Percentiles rank a stretch among this genome's conserved stretches.
These are phyloP conservation scores for Hyphopichia khmerensis DNA, from an alignment of 1,139 yeast genomes.

Conservation along the genomic window DNA sequence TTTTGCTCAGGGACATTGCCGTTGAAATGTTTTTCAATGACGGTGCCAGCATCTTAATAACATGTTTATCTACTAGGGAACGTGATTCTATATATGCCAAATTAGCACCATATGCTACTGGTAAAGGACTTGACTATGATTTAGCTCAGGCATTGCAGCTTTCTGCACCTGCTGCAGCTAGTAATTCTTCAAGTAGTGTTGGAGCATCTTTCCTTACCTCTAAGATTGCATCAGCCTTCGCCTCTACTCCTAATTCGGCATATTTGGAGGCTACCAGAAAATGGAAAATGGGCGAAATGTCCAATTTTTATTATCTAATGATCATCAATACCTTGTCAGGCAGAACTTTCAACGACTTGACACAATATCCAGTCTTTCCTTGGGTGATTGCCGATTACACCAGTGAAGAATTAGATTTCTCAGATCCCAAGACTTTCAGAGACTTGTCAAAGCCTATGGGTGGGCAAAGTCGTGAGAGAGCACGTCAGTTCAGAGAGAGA, in stretches of 20 bases:
- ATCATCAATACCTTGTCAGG: slow-evolving; percentile 81
- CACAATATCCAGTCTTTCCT: slow-evolving; percentile 88
- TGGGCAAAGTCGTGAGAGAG: slow-evolving; percentile 65
- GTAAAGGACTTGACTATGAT: slow-evolving; percentile 50
- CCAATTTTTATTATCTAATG: slow-evolving; percentile 79
- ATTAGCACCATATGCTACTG: slow-evolving; percentile 46
- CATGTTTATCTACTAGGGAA: slow-evolving; percentile 49
- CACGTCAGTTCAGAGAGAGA: slow-evolving; percentile 62
- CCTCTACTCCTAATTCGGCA: slow-evolving; percentile 20
- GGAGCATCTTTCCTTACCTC: slow-evolving; percentile 25
- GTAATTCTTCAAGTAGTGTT: slow-evolving; percentile 7
- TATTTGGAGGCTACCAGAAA: slow-evolving; percentile 57
- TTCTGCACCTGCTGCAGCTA: slow-evolving; percentile 22
- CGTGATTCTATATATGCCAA: slow-evolving; percentile 57
- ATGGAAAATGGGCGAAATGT: slow-evolving; percentile 75
- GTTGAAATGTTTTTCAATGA: slow-evolving; percentile 71
- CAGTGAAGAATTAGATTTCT: slow-evolving; percentile 61
- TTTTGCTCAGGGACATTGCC: slow-evolving; percentile 74
- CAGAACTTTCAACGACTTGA: slow-evolving; percentile 78
- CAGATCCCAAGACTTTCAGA: slow-evolving; percentile 59
- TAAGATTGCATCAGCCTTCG: slow-evolving; percentile 37
- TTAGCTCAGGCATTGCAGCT: slow-evolving; percentile 51
- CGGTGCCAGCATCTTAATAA: slow-evolving; percentile 66
- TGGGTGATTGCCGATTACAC: slow-evolving; percentile 84
- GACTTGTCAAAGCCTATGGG: slow-evolving; percentile 90